These are phyloP conservation scores for Paraconiothyrium brasiliense DNA, from an alignment of 2,329 filamentous ascomycete species.

Conservation along the genomic window DNA sequence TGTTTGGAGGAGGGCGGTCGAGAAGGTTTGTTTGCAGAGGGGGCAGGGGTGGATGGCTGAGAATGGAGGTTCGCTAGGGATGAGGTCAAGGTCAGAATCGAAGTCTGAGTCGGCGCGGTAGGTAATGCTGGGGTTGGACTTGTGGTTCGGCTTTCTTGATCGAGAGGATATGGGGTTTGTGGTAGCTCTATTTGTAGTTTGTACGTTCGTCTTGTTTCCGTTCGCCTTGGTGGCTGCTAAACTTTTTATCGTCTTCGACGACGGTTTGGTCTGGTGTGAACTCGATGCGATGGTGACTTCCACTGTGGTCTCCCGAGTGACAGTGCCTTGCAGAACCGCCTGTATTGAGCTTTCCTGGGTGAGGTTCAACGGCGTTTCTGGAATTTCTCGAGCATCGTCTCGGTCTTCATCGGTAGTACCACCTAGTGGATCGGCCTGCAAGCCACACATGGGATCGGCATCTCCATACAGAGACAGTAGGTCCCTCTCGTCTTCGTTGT, in stretches of 20 bases:
- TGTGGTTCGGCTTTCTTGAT: background rate
- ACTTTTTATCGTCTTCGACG: background rate
- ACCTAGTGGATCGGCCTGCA: constrained; percentile 17
- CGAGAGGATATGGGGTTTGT: background rate
- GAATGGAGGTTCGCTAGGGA: constrained; percentile 9
- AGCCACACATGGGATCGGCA: background rate
- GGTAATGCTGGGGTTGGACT: constrained; percentile 8
- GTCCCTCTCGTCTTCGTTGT: constrained; percentile 39
- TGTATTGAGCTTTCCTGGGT: constrained; percentile 6
- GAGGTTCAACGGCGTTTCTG: background rate
- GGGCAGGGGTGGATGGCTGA: constrained; percentile 6
- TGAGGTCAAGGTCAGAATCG: constrained; percentile 18
- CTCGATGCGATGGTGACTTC: background rate
- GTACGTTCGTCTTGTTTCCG: background rate
- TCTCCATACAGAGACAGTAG: constrained; percentile 35
- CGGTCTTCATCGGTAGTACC: background rate
- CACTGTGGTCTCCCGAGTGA: constrained; percentile 1
- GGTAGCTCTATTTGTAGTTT: constrained; percentile 1
- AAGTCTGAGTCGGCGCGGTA: constrained; percentile 17
- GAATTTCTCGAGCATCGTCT: background rate
- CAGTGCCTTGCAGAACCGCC: background rate
- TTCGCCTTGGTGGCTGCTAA: background rate
- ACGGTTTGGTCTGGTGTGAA: background rate
- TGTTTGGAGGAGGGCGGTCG: constrained; percentile 10
- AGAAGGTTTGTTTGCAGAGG: constrained; percentile 22